These are phyloP conservation scores for Pythium chondricola DNA, from an alignment of 352 stramenopile genomes.

Conservation along the genomic window DNA sequence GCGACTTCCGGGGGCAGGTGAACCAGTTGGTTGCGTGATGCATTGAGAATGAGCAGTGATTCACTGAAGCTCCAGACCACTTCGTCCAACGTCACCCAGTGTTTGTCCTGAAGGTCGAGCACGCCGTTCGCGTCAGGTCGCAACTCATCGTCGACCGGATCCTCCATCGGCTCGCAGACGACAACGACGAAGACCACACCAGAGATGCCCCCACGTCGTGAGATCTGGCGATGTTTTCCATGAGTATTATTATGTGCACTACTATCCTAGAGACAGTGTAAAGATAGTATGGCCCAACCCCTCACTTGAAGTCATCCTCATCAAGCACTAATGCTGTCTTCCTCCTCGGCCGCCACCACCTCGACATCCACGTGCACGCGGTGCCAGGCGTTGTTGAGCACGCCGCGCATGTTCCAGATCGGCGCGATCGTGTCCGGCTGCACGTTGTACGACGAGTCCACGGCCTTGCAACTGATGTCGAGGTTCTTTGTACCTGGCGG, in stretches of 20 bases:
- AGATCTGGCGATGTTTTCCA: too few species aligned
- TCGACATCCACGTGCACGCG: constrained; percentile 64
- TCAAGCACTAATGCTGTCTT: too few species aligned
- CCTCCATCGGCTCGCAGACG: constrained; percentile 43
- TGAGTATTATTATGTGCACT: too few species aligned
- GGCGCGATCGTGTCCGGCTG: constrained; percentile 94
- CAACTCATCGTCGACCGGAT: constrained; percentile 60
- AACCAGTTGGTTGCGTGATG: constrained; percentile 66
- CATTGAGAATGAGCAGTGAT: constrained; percentile 65
- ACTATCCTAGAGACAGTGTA: too few species aligned
- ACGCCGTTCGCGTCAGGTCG: constrained; percentile 60
- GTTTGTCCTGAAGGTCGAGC: constrained; percentile 66
- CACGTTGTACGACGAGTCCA: constrained; percentile 94
- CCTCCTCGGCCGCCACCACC: constrained; percentile 21
- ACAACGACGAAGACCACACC: neutral
- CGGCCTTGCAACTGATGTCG: constrained; percentile 91
- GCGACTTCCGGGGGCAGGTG: constrained; percentile 46
- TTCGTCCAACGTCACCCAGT: constrained; percentile 76
- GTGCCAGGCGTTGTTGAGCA: constrained; percentile 97
- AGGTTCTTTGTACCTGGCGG: constrained; percentile 68
- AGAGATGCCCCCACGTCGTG: too few species aligned
- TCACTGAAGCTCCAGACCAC: constrained; percentile 66
- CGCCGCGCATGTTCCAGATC: constrained; percentile 97
- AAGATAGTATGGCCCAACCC: too few species aligned
- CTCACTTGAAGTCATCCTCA: too few species aligned